Base-by-base conservation (phyloP, 257 asterid genomes). In the Dorcoceras hygrometricum region DNA sequence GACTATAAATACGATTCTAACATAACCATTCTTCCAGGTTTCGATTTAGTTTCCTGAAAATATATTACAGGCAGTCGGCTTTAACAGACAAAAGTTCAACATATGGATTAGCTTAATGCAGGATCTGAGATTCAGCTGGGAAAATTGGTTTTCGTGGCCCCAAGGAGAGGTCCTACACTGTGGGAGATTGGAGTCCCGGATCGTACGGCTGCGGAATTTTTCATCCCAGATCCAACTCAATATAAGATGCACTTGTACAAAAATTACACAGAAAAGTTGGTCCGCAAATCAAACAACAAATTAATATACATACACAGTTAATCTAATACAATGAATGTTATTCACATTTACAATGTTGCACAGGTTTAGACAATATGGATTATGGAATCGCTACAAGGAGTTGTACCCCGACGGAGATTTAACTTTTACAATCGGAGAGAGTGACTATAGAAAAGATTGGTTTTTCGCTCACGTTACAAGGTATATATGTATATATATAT, bases 171-270 rank as follows among this genome's bases (percentile, higher is more conserved):
- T 2, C 78, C 81, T 0, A 82, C 83, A 1, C 18, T 82, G 6
- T 82, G 88, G 88, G 83, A 83, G 73, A 83, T 83, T 20, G 85
- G 85, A 46, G 56, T 75, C 57, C 85, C 85, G 18, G 85, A 82
- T 70, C 83, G 88, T 11, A 68, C 75, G 0, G 83, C 83, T 39
- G 69, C 74, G 1, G 88, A 83, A 36, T 83, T 77, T 57, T 80
- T 63, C 51, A 51, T 83, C 18, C 88, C 88, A 22, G 78, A 83
- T 75, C 85, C 83, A 11, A 36, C 4, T 23, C 29, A 4, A 75
- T 80, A 0, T 12, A 60, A 56, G 51, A 77, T 76, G 68, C 73
- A 68, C 18, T 23, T 80, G 20, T 79, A 25, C 65, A 48, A 69
- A 63, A 66, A 68, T 20, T 63, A 69, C 24, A 32, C 64, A 57